Evolutionary conservation across 345 rosid genomes (phyloP).

Genomic region (Boechera retrofracta): DNA sequence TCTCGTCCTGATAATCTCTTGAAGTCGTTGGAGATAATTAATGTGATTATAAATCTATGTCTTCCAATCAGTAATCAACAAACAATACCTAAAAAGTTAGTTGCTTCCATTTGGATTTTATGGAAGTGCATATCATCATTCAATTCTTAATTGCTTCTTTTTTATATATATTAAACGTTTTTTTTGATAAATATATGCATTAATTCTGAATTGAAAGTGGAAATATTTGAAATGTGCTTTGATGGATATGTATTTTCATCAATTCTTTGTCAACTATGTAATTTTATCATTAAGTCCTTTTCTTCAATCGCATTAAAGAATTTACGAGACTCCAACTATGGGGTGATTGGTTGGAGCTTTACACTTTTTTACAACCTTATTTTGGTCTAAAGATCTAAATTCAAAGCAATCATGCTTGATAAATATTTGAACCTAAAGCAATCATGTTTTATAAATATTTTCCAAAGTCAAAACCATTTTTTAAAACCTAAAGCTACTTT

Average conservation of each 20-base stretch:
- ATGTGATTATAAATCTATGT: constrained; percentile 2
- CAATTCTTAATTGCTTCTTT: constrained; percentile 38
- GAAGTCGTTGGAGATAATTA: constrained; percentile 38
- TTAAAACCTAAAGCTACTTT: too few species aligned
- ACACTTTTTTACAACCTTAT: too few species aligned
- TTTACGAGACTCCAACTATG: not conserved
- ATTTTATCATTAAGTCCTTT: not conserved
- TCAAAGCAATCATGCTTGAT: too few species aligned
- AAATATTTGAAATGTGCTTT: not conserved
- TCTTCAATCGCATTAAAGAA: not conserved
- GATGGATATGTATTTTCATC: constrained; percentile 5
- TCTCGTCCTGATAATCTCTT: constrained; percentile 28
- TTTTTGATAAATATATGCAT: constrained; percentile 22
- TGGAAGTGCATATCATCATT: constrained; percentile 30
- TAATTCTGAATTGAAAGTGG: constrained; percentile 17
- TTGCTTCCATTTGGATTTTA: constrained; percentile 42
- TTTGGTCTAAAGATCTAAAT: too few species aligned
- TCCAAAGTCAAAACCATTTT: too few species aligned
- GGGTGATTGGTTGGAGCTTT: too few species aligned
- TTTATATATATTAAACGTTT: not conserved
- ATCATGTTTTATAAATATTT: too few species aligned
- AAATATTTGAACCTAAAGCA: too few species aligned
- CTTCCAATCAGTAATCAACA: constrained; percentile 37
- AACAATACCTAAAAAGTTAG: constrained; percentile 38
- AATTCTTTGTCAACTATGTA: not conserved